phyloP scores from a whole-genome alignment of 1,284 basidiomycete species.

The Earliella scabrosa region DNA sequence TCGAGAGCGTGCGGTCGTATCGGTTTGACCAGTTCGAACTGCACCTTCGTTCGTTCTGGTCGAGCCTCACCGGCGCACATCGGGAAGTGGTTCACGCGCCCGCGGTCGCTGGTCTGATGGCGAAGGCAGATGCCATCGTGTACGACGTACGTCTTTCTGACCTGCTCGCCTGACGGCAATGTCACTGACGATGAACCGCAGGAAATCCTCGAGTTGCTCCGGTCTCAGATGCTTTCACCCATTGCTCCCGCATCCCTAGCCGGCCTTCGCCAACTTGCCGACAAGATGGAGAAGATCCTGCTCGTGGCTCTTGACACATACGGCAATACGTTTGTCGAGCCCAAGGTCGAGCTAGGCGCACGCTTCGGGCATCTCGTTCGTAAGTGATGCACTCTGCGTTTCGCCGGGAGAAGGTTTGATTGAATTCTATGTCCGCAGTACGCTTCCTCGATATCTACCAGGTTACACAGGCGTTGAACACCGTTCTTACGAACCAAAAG shows the following conservation, averaged over 20 bases:
- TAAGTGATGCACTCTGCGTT: conserved; percentile 47
- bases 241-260: conserved; percentile 70
- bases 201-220: conserved; percentile 86
- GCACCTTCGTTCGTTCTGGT: conserved; percentile 83
- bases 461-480: conserved; percentile 84
- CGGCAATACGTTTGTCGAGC: conserved; percentile 88
- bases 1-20: conserved; percentile 77
- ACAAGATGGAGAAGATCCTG: conserved; percentile 90
- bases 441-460: conserved; percentile 90
- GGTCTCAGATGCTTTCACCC: conserved; percentile 81
- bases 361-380: conserved; percentile 87
- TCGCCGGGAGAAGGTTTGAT: neutral
- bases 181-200: conserved; percentile 33
- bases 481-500: conserved; percentile 84
- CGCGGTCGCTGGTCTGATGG: conserved; percentile 85
- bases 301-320: conserved; percentile 80
- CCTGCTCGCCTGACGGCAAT: conserved; percentile 1
- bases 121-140: conserved; percentile 85
- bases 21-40: conserved; percentile 89
- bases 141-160: conserved; percentile 69
- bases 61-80: conserved; percentile 70
- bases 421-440: conserved; percentile 47
- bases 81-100: conserved; percentile 87
- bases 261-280: conserved; percentile 79
- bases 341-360: conserved; percentile 86